These are phyloP conservation scores for Aphanomyces cochlioides DNA, from an alignment of 352 stramenopile species.

Conservation along the genomic window DNA sequence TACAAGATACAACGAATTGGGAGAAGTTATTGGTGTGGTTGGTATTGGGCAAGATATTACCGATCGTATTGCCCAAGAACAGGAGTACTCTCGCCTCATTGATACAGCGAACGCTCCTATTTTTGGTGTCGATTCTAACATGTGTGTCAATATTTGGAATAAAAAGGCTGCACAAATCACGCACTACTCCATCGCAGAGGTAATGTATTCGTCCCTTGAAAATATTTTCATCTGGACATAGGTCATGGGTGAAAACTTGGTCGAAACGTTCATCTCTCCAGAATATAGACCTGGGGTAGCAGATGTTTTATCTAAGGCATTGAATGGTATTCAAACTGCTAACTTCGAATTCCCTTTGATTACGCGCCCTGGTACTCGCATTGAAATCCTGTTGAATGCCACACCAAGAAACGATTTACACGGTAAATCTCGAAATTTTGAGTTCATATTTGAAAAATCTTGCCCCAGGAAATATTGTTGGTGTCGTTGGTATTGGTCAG, in stretches of 20 bases:
- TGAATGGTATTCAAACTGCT: slow-evolving; percentile 69
- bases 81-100: slow-evolving; percentile 77
- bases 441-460: neutral
- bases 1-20: slow-evolving; percentile 38
- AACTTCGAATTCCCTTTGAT: slow-evolving; percentile 90
- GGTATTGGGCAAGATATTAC: slow-evolving; percentile 69
- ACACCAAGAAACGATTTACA: slow-evolving; percentile 61
- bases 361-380: slow-evolving; percentile 50
- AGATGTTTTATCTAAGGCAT: slow-evolving; percentile 64
- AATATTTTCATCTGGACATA: slow-evolving; percentile 73
- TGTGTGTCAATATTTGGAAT: slow-evolving; percentile 63
- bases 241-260: slow-evolving; percentile 78
- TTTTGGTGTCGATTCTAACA: slow-evolving; percentile 82
- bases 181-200: slow-evolving; percentile 69
- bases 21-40: slow-evolving; percentile 45
- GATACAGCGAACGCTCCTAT: slow-evolving; percentile 89
- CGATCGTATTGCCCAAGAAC: slow-evolving; percentile 54
- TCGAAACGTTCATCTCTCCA: slow-evolving; percentile 80
- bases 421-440: slow-evolving; percentile 30
- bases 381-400: slow-evolving; percentile 75
- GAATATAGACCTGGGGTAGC: slow-evolving; percentile 66
- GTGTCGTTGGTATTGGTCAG: slow-evolving; percentile 82
- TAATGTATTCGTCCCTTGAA: slow-evolving; percentile 70
- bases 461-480: slow-evolving; percentile 57
- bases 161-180: slow-evolving; percentile 52